These are phyloP conservation scores for Chiua virens DNA, from an alignment of 768 basidiomycete species.

Conservation along the genomic window DNA sequence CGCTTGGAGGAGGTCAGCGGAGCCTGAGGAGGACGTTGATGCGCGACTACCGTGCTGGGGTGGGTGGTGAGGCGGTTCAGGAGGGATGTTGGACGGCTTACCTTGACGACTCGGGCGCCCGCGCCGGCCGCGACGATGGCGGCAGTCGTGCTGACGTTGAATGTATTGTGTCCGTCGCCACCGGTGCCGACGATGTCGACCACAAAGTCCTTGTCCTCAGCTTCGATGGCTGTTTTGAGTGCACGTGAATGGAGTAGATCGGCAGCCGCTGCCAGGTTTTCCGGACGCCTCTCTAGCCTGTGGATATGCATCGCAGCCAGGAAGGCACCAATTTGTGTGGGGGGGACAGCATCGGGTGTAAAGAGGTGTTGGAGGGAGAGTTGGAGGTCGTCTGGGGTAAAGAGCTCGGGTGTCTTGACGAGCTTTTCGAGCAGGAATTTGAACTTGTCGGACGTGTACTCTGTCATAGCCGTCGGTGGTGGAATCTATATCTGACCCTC, in stretches of 20 bases:
- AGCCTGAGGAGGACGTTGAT: conserved; percentile 92
- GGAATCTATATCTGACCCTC: too few relatives aligned
- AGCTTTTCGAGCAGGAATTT: conserved; percentile 76
- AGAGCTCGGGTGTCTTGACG: conserved; percentile 77
- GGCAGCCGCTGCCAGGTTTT: conserved; percentile 79
- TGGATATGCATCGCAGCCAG: conserved; percentile 82
- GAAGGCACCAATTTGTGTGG: conserved; percentile 86
- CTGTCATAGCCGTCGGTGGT: too few relatives aligned
- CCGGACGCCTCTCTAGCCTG: conserved; percentile 72
- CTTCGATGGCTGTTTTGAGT: conserved; percentile 58
- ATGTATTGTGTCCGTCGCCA: conserved; percentile 93
- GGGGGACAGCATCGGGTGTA: conserved; percentile 59
- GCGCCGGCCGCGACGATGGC: conserved; percentile 93
- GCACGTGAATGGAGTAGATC: conserved; percentile 69
- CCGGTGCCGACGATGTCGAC: conserved; percentile 48
- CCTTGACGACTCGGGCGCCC: conserved; percentile 92
- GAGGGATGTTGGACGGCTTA: conserved; percentile 31
- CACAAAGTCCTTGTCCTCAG: conserved; percentile 66
- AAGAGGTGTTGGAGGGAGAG: conserved; percentile 73
- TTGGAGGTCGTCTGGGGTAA: conserved; percentile 74
- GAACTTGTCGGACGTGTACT: too few relatives aligned
- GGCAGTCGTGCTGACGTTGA: conserved; percentile 96
- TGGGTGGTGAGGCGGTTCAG: neutral
- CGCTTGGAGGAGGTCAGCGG: conserved; percentile 87
- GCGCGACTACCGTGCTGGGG: conserved; percentile 85